phyloP scores from a whole-genome alignment of 2,329 filamentous ascomycete genomes.

The Didymella arachidicola region DNA sequence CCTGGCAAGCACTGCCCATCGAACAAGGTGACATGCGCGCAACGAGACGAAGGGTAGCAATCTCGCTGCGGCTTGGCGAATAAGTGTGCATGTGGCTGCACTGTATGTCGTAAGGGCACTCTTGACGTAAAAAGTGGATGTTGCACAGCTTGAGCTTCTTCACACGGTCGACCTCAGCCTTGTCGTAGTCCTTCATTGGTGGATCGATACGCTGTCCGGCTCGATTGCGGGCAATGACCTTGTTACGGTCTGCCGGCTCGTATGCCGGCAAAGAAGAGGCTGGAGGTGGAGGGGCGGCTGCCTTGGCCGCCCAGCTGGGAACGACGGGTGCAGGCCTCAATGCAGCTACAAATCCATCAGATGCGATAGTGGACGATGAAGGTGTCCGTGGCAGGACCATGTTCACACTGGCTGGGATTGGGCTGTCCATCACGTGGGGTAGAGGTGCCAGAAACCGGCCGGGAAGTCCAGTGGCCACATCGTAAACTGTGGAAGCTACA shows the following conservation, averaged over 20 bases:
- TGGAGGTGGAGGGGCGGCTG: slow-evolving; percentile 48
- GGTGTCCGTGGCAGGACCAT: slow-evolving; percentile 35
- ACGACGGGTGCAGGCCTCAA: slow-evolving; percentile 21
- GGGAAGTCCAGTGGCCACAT: slow-evolving; percentile 35
- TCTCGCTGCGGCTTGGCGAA: slow-evolving; percentile 61
- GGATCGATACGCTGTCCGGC: slow-evolving; percentile 67
- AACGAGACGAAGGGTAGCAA: slow-evolving; percentile 63
- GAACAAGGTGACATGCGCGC: slow-evolving; percentile 70
- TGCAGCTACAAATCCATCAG: slow-evolving; percentile 24
- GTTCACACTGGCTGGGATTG: slow-evolving; percentile 19
- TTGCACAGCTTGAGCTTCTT: slow-evolving; percentile 71
- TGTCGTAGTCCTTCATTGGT: slow-evolving; percentile 59
- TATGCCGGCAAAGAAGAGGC: slow-evolving; percentile 28
- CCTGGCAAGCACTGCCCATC: slow-evolving; percentile 64
- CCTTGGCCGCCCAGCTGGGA: slow-evolving; percentile 46
- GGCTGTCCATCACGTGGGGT: slow-evolving; percentile 30
- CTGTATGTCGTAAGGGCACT: slow-evolving; percentile 62
- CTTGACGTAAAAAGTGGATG: slow-evolving; percentile 65
- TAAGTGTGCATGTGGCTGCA: slow-evolving; percentile 66
- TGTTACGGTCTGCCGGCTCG: slow-evolving; percentile 39
- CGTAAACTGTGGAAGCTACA: slow-evolving; percentile 24
- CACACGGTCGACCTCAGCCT: slow-evolving; percentile 65
- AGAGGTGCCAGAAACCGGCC: slow-evolving; percentile 36
- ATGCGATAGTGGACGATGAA: slow-evolving; percentile 41
- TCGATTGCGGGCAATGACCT: slow-evolving; percentile 63